Conservation (phyloP, 2,329 filamentous ascomycete genomes). For the Blumeria hordei region DNA sequence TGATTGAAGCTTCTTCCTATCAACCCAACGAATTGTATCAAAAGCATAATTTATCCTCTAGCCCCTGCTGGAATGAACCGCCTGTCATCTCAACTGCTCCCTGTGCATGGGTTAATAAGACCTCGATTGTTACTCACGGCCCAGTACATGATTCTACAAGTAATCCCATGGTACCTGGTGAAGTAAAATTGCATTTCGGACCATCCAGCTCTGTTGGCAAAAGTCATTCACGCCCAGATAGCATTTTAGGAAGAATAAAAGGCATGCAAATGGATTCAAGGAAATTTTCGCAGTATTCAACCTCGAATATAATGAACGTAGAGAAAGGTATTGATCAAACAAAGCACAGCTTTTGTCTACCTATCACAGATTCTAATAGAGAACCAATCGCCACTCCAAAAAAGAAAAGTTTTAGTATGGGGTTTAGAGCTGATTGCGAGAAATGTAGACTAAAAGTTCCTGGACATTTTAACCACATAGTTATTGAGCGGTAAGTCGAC, state of each 20-base stretch:
- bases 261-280: conserved; percentile 16
- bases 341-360: conserved; percentile 14
- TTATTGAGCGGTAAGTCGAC: conserved; percentile 16
- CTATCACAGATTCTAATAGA: conserved; percentile 11
- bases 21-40: conserved; percentile 12
- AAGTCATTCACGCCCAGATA: conserved; percentile 13
- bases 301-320: conserved; percentile 8
- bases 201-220: conserved; percentile 16
- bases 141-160: conserved; percentile 6
- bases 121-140: conserved; percentile 4
- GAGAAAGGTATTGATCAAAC: conserved; percentile 14
- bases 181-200: conserved; percentile 10
- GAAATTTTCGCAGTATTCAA: conserved; percentile 3
- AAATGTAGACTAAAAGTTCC: conserved; percentile 53
- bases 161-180: conserved; percentile 10
- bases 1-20: conserved; percentile 13
- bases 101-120: conserved; percentile 9
- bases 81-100: conserved; percentile 15
- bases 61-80: conserved; percentile 14
- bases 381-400: conserved; percentile 19
- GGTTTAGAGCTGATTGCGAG: conserved; percentile 53
- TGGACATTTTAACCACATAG: conserved; percentile 61
- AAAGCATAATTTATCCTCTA: conserved; percentile 9
- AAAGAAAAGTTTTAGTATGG: conserved; percentile 55
- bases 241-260: conserved; percentile 10